These are phyloP conservation scores for Globisporangium irregulare DNA, from an alignment of 352 stramenopile species.

Conservation along the genomic window DNA sequence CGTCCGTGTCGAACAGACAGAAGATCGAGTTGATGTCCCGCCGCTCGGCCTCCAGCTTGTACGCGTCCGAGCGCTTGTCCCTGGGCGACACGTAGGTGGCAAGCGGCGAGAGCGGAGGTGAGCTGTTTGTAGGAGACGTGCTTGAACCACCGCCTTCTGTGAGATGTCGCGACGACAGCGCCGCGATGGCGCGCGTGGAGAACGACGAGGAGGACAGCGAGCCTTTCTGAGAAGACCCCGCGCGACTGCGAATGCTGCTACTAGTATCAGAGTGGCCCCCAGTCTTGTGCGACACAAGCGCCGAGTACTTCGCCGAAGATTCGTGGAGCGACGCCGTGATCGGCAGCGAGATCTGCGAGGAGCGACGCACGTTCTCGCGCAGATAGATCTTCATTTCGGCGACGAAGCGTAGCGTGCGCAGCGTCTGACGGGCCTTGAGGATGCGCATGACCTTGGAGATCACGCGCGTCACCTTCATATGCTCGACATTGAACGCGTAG, in stretches of 20 bases:
- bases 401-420: constrained; percentile 72
- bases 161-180: neutral
- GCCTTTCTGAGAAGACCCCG: constrained; percentile 15
- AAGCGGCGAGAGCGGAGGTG: constrained; percentile 48
- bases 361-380: constrained; percentile 41
- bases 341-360: constrained; percentile 20
- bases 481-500: constrained; percentile 74
- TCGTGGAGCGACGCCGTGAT: constrained; percentile 38
- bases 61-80: constrained; percentile 51
- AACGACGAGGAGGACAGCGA: neutral
- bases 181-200: neutral
- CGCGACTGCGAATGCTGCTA: constrained; percentile 9
- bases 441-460: constrained; percentile 65
- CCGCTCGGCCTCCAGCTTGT: constrained; percentile 57
- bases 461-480: constrained; percentile 65
- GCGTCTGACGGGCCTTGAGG: constrained; percentile 59
- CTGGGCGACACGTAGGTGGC: constrained; percentile 40
- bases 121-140: neutral
- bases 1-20: constrained; percentile 61
- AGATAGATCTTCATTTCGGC: constrained; percentile 83
- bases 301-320: constrained; percentile 30
- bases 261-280: neutral
- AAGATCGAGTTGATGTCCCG: constrained; percentile 76
- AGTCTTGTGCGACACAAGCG: neutral
- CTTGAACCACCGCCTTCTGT: neutral